Conservation (phyloP, 495 filamentous ascomycete genomes). For the Xylaria acuta region DNA sequence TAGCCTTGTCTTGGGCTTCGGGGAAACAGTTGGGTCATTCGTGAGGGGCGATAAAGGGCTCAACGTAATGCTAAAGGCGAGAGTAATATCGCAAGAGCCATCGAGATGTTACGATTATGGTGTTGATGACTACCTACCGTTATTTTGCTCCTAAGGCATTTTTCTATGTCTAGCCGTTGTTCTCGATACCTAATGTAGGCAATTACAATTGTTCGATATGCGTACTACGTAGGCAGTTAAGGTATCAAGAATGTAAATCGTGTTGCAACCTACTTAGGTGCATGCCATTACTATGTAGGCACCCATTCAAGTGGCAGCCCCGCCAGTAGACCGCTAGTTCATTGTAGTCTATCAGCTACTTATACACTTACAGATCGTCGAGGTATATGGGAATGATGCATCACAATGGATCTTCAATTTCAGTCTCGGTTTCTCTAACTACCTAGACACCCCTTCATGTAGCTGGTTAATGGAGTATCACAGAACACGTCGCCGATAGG, state of each 20-base stretch:
- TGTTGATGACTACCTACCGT: background rate
- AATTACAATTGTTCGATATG: background rate
- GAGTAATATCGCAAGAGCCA: background rate
- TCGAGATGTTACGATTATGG: background rate
- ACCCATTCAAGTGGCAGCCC: background rate
- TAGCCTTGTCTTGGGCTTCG: background rate
- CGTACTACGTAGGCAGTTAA: background rate
- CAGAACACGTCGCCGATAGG: background rate
- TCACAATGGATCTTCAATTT: background rate
- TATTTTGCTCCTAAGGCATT: background rate
- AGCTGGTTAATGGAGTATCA: background rate
- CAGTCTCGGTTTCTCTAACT: background rate
- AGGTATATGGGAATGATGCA: background rate
- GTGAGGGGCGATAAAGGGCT: background rate
- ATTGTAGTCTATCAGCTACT: background rate
- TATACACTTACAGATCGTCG: background rate
- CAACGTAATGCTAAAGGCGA: background rate
- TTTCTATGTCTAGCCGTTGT: background rate
- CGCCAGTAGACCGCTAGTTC: background rate
- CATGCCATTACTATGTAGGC: background rate
- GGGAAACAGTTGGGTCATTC: background rate
- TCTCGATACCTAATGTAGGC: background rate
- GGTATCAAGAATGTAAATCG: background rate
- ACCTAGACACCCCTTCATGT: background rate
- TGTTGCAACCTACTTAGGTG: too few relatives aligned